Evolutionary conservation across 2,329 filamentous ascomycete genomes (phyloP).

Genomic region (Spiromastix sp.): DNA sequence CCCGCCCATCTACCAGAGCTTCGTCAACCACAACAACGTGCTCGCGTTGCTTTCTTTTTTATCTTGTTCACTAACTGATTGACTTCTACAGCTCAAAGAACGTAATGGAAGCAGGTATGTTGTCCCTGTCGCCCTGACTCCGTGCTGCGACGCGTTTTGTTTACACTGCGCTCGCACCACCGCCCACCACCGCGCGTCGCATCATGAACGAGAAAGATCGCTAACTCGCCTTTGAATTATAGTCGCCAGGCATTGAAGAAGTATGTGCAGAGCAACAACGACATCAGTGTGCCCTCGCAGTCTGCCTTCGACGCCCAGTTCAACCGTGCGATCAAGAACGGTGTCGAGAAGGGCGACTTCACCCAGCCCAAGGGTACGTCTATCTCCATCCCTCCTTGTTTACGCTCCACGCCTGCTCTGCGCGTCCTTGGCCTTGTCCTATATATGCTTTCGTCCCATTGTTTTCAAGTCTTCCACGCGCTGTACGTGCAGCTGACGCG

Average conservation of each 20-base stretch:
- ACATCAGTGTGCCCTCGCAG: slow-evolving; percentile 45
- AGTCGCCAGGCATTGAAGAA: slow-evolving; percentile 67
- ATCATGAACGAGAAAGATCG: too few relatives aligned
- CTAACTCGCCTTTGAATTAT: too few relatives aligned
- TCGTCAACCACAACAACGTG: slow-evolving; percentile 10
- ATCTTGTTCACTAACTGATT: slow-evolving; percentile 37
- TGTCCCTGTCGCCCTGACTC: slow-evolving; percentile 16
- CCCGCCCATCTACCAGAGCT: slow-evolving; percentile 2
- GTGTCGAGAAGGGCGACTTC: slow-evolving; percentile 80
- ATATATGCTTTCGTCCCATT: not conserved
- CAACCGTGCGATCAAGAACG: slow-evolving; percentile 73
- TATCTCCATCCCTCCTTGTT: slow-evolving; percentile 1
- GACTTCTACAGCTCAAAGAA: slow-evolving; percentile 52
- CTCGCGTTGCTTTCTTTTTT: slow-evolving; percentile 17
- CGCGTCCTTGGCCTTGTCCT: not conserved
- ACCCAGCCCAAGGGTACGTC: slow-evolving; percentile 78
- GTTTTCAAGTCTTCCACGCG: too few relatives aligned
- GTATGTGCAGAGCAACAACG: slow-evolving; percentile 61
- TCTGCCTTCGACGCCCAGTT: slow-evolving; percentile 61
- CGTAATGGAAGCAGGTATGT: slow-evolving; percentile 60
- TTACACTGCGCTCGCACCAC: slow-evolving; percentile 2
- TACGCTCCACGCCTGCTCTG: not conserved
- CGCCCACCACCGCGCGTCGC: not conserved
- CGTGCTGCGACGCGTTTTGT: slow-evolving; percentile 8
- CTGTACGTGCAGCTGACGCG: slow-evolving; percentile 21